These are phyloP conservation scores for Suillus placidus DNA, from an alignment of 768 basidiomycete genomes.

Conservation along the genomic window DNA sequence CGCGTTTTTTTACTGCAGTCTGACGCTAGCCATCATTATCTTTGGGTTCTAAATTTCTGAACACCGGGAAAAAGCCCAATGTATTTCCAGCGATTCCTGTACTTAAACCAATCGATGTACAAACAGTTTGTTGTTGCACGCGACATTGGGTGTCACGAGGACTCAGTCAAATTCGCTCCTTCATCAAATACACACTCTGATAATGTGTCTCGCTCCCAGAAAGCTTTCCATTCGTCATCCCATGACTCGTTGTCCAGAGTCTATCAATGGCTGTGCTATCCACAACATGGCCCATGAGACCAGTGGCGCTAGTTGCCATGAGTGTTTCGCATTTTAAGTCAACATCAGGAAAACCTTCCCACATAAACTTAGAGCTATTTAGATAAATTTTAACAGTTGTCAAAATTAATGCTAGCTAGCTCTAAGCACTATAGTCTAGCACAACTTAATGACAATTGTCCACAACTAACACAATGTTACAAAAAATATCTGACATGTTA, in stretches of 20 bases:
- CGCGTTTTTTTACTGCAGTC: conserved; percentile 18
- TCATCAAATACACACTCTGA: conserved; percentile 35
- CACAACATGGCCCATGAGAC: conserved; percentile 29
- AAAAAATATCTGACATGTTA: too few species aligned
- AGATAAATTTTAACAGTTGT: too few species aligned
- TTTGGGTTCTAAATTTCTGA: conserved; percentile 34
- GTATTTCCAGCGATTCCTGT: too few species aligned
- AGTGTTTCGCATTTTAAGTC: conserved; percentile 8
- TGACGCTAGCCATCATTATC: conserved; percentile 19
- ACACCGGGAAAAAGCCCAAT: neutral
- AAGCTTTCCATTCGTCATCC: conserved; percentile 52
- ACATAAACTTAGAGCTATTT: too few species aligned
- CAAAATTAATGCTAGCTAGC: too few species aligned
- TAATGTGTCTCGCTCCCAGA: conserved; percentile 46
- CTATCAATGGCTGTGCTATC: conserved; percentile 25
- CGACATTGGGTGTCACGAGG: neutral
- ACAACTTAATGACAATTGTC: too few species aligned
- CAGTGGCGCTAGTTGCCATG: conserved; percentile 34
- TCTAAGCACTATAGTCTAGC: too few species aligned
- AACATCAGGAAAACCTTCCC: too few species aligned
- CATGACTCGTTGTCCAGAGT: conserved; percentile 31
- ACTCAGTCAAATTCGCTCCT: neutral
- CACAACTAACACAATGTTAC: too few species aligned
- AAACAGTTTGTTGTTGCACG: neutral
- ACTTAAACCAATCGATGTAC: neutral